Conservation (phyloP, 352 stramenopile species). For the Phytophthora constricta region DNA sequence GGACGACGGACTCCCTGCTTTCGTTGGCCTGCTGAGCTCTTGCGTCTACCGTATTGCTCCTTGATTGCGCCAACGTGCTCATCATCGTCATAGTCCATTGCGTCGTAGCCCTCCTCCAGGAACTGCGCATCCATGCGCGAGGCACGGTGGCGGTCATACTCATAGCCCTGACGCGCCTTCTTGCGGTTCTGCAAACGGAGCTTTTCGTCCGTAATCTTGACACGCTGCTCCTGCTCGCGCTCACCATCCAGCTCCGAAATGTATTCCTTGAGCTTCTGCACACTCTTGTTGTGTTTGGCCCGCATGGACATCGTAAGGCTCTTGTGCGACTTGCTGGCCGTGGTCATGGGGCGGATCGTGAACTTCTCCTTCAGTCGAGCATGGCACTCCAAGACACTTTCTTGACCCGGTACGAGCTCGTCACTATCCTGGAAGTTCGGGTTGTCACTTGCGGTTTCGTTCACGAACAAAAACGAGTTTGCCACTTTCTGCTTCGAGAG, state of each 20-base stretch:
- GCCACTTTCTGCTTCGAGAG: conserved; percentile 86
- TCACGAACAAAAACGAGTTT: conserved; percentile 89
- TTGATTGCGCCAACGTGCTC: conserved; percentile 88
- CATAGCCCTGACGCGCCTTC: conserved; percentile 83
- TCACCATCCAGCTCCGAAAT: conserved; percentile 87
- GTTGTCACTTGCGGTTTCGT: conserved; percentile 75
- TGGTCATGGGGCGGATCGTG: conserved; percentile 89
- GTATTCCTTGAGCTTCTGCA: conserved; percentile 88
- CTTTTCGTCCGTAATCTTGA: conserved; percentile 89
- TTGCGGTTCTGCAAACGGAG: conserved; percentile 86
- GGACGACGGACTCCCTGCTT: conserved; percentile 49
- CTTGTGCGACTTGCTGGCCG: conserved; percentile 84
- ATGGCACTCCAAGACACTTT: conserved; percentile 87
- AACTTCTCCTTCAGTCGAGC: conserved; percentile 83
- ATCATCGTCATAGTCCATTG: conserved; percentile 83
- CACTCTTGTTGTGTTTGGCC: conserved; percentile 89
- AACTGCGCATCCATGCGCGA: conserved; percentile 87
- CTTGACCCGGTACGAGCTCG: conserved; percentile 67
- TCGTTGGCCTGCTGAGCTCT: conserved; percentile 31
- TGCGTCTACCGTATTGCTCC: conserved; percentile 79
- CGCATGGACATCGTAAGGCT: conserved; percentile 91
- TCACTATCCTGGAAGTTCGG: conserved; percentile 64
- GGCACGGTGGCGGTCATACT: conserved; percentile 75
- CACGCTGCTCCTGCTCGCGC: conserved; percentile 81
- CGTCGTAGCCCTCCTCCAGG: conserved; percentile 81